A percentile compares a stretch with the other conserved stretches of the same genome.
These are phyloP conservation scores for Saccharomycopsis sp. DNA, from an alignment of 805 yeast genomes.

Conservation along the genomic window DNA sequence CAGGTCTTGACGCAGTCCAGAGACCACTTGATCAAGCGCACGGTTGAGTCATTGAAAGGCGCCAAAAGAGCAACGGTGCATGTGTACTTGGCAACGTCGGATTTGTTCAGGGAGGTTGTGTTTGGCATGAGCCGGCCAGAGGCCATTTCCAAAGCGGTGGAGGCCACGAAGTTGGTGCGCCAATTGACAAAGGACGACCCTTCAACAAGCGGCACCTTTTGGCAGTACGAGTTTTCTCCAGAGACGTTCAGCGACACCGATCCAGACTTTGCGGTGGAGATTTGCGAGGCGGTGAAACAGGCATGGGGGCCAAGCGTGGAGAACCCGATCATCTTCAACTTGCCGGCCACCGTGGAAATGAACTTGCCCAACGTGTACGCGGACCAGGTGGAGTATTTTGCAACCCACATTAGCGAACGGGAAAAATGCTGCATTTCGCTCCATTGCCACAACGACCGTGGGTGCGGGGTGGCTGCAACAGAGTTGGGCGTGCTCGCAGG, in stretches of 20 bases:
- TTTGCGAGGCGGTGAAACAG: slow-evolving; percentile 70
- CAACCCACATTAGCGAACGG: slow-evolving; percentile 57
- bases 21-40: slow-evolving; percentile 63
- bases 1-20: slow-evolving; percentile 74
- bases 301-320: slow-evolving; percentile 77
- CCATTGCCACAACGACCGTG: slow-evolving; percentile 75
- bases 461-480: slow-evolving; percentile 78
- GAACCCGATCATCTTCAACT: slow-evolving; percentile 65
- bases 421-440: slow-evolving; percentile 63
- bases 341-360: slow-evolving; percentile 77
- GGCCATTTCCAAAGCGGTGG: slow-evolving; percentile 59
- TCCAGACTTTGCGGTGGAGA: slow-evolving; percentile 61
- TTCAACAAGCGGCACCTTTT: slow-evolving; percentile 46
- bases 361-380: slow-evolving; percentile 70
- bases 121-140: slow-evolving; percentile 64
- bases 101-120: slow-evolving; percentile 65
- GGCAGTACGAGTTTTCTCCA: slow-evolving; percentile 72
- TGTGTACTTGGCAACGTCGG: slow-evolving; percentile 69
- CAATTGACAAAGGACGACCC: slow-evolving; percentile 72
- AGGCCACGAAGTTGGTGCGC: slow-evolving; percentile 58
- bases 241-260: slow-evolving; percentile 73
- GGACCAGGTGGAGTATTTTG: slow-evolving; percentile 71
- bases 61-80: slow-evolving; percentile 67
- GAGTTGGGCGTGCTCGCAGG: slow-evolving; percentile 75
- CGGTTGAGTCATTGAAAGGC: slow-evolving; percentile 64